Conservation (phyloP, 2,329 filamentous ascomycete genomes). For the Fusarium humuli region DNA sequence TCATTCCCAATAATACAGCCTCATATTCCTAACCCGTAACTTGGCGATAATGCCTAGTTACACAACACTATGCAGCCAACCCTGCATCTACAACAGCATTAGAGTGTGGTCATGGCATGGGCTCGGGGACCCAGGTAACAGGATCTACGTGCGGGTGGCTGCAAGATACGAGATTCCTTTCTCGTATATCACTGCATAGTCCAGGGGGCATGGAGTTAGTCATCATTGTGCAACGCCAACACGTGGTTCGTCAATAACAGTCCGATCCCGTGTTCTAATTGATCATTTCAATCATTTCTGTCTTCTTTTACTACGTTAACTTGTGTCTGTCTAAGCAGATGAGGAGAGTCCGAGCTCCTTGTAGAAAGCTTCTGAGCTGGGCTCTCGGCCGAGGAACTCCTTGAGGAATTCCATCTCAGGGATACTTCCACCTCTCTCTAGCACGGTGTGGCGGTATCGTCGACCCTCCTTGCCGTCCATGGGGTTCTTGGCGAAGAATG, state of each 20-base stretch:
- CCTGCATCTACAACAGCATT: conserved; percentile 13
- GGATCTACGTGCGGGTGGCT: conserved; percentile 26
- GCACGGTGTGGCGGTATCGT: conserved; percentile 80
- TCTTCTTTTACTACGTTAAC: conserved; percentile 6
- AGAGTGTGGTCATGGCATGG: conserved; percentile 7
- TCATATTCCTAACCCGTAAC: not conserved
- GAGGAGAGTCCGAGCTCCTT: conserved; percentile 72
- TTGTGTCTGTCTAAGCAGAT: conserved; percentile 12
- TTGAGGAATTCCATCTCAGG: conserved; percentile 85
- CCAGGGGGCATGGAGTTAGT: not conserved
- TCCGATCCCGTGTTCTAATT: not conserved
- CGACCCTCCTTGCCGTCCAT: conserved; percentile 81
- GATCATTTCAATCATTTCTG: conserved; percentile 1
- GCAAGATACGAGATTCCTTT: conserved; percentile 32
- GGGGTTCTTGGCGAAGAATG: conserved; percentile 80
- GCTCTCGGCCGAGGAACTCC: conserved; percentile 81
- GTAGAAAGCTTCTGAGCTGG: conserved; percentile 83
- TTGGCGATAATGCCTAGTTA: conserved; percentile 17
- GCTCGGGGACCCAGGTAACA: not conserved
- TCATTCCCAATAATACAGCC: not conserved
- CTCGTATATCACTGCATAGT: conserved; percentile 26
- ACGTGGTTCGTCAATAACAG: conserved; percentile 3
- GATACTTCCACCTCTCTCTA: conserved; percentile 81
- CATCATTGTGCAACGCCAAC: conserved; percentile 8
- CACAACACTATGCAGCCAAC: conserved; percentile 23